These are phyloP conservation scores for Elongisporangium anandrum DNA, from an alignment of 352 stramenopile species.

Conservation along the genomic window DNA sequence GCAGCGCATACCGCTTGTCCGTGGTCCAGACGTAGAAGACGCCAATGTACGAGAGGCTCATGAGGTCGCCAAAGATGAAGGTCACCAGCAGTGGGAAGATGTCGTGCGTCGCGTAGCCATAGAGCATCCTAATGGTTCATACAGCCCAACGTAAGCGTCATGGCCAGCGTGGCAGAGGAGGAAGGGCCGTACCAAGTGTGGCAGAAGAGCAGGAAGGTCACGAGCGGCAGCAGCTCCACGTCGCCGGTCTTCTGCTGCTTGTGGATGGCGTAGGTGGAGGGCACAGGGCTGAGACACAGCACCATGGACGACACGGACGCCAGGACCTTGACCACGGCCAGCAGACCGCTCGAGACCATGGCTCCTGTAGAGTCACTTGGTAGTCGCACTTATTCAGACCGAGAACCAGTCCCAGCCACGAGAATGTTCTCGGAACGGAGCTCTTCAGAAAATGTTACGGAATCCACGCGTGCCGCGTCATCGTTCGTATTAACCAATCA, in stretches of 20 bases:
- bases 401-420: background rate
- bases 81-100: slow-evolving; percentile 43
- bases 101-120: slow-evolving; percentile 33
- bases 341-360: background rate
- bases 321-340: slow-evolving; percentile 23
- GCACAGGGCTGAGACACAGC: slow-evolving; percentile 31
- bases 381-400: background rate
- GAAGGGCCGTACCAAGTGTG: slow-evolving; percentile 21
- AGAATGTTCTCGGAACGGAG: background rate
- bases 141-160: no score
- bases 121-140: slow-evolving; percentile 8
- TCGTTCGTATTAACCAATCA: no score
- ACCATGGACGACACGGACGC: slow-evolving; percentile 30
- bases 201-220: slow-evolving; percentile 32
- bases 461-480: no score
- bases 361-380: background rate
- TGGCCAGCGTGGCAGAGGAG: background rate
- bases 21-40: slow-evolving; percentile 32
- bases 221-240: slow-evolving; percentile 28
- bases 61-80: slow-evolving; percentile 21
- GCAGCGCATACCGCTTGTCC: slow-evolving; percentile 12
- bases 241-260: slow-evolving; percentile 23
- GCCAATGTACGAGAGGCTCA: slow-evolving; percentile 23
- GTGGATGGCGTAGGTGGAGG: slow-evolving; percentile 33
- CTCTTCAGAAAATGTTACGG: no score